Base-by-base conservation (phyloP, 129 eudicot genomes). In the Escallonia herrerae region DNA sequence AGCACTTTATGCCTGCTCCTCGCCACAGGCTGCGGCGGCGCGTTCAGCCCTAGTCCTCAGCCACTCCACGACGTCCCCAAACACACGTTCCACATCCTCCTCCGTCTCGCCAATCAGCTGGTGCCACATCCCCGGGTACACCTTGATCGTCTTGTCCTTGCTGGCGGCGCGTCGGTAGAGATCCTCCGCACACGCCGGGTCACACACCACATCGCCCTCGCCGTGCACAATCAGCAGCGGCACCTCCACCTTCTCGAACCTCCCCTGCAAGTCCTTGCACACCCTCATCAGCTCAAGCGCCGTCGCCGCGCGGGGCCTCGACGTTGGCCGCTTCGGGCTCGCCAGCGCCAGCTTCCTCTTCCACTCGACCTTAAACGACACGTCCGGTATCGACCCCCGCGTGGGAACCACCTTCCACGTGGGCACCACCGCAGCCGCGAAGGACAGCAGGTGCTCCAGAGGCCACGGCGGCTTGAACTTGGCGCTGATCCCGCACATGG, bases 401-500 rank as follows among this genome's bases (percentile, higher is more conserved):
- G 99, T 94, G 63, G 99, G 97, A 0, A 94, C 81, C 58, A 94
- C 86, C 43, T 72, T 82, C 99, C 99, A 94, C n/a, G 95, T 94
- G 1, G 99, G 99, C 3, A 86, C 38, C 63, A 89, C 40, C 43
- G 79, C 73, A 4, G 96, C 95, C 8, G 77, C 99, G 8, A 80
- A 5, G 7, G 86, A 79, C 0, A 94, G 70, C 2, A 94, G 74
- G 63, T 94, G 82, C 68, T 94, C 99, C 66, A 94, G 33, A 61
- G 99, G 99, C 99, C 99, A 94, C 61, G 95, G 95, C 33, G 99
- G 99, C 77, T 94, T 94, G 66, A 81, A 86, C 80, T 94, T 94
- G 37, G 77, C 86, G 50, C 95, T 94, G 39, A 94, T 84, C 14
- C 99, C 99, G 52, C 95, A 94, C 97, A 94, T 94, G 2, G 97